phyloP scores from a whole-genome alignment of 805 yeast genomes.

The Ogataea wickerhamii region DNA sequence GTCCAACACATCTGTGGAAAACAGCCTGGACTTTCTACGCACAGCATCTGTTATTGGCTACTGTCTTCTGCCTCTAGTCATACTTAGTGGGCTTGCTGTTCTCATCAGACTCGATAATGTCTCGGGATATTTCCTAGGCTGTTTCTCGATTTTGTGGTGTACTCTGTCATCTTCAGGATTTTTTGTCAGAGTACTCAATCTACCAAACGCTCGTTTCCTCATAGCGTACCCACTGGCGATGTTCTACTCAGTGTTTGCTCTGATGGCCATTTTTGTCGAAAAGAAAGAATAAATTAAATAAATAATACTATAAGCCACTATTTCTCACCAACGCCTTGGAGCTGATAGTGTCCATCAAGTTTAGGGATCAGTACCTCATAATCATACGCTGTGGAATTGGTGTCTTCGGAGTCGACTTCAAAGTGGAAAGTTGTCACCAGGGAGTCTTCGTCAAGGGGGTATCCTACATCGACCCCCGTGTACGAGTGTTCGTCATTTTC shows the following conservation, averaged over 20 bases:
- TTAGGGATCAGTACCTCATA: slow-evolving; percentile 71
- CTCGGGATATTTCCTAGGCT: slow-evolving; percentile 67
- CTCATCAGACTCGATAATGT: slow-evolving; percentile 64
- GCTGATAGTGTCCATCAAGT: slow-evolving; percentile 11
- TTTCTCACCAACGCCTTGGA: slow-evolving; percentile 11
- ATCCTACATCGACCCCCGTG: slow-evolving; percentile 33
- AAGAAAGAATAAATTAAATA: slow-evolving; percentile 19
- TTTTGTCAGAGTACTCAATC: slow-evolving; percentile 77
- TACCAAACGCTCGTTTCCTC: slow-evolving; percentile 81
- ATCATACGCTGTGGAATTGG: slow-evolving; percentile 50
- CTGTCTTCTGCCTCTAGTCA: slow-evolving; percentile 85
- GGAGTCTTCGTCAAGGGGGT: slow-evolving; percentile 54
- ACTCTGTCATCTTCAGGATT: slow-evolving; percentile 92
- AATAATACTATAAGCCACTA: background rate
- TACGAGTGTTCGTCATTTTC: slow-evolving; percentile 2
- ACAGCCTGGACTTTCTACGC: slow-evolving; percentile 50
- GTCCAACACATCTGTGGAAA: slow-evolving; percentile 52
- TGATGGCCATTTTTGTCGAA: slow-evolving; percentile 80
- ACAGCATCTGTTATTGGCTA: slow-evolving; percentile 93
- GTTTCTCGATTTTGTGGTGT: slow-evolving; percentile 78
- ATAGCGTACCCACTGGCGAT: slow-evolving; percentile 91
- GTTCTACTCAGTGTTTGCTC: slow-evolving; percentile 90
- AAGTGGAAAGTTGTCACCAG: slow-evolving; percentile 70
- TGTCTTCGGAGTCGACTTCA: slow-evolving; percentile 54
- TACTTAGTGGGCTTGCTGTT: slow-evolving; percentile 69